Base-by-base conservation (phyloP, 345 rosid species). In the Eucalyptus cloeziana region DNA sequence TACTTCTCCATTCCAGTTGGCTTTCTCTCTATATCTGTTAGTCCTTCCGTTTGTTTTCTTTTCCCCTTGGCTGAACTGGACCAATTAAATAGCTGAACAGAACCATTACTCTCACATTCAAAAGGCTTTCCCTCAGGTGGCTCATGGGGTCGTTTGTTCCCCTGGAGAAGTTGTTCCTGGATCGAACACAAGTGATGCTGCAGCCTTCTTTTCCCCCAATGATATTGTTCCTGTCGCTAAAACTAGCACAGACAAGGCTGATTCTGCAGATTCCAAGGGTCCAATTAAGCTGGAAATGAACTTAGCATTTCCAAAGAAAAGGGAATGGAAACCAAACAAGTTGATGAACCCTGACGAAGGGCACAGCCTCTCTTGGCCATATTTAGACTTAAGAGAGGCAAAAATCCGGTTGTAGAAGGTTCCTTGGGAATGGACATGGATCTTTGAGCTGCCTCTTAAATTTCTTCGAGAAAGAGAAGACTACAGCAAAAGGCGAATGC, bases 301-400 rank as follows among this genome's bases (percentile, higher is more conserved):
- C 88, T 90, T 89, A 85, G 89, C 92, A 40, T 81, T 89, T 86
- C 87, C 92, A 37, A 93, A 88, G 92, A 96, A 91, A 91, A 94
- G 97, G 91, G 96, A 94, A 33, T 51, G 93, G 89, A 94, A 92
- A 93, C 96, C 94, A 67, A 97, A 93, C 91, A 91, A 96, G 56
- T 91, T 94, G 91, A 93, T 93, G 92, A 94, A 92, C 90, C 92
- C 96, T 76, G 96, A 91, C 79, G 96, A 95, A 93, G 96, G 96
- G 64, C 93, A 93, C 89, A 92, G 93, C 88, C 94, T 91, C 89
- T 90, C 93, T 89, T 92, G 95, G 97, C 64, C 89, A 86, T 86
- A 76, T 21, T 76, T 80, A 43, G 58, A 19, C 58, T 52, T 52
- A 3, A 3, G 91, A 90, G 87, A 92, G 90, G 88, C 92, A 92